Evolutionary conservation across 352 stramenopile species (phyloP), one percentile per base, ranked within the genome.

Genomic region (Globisporangium irregulare): DNA sequence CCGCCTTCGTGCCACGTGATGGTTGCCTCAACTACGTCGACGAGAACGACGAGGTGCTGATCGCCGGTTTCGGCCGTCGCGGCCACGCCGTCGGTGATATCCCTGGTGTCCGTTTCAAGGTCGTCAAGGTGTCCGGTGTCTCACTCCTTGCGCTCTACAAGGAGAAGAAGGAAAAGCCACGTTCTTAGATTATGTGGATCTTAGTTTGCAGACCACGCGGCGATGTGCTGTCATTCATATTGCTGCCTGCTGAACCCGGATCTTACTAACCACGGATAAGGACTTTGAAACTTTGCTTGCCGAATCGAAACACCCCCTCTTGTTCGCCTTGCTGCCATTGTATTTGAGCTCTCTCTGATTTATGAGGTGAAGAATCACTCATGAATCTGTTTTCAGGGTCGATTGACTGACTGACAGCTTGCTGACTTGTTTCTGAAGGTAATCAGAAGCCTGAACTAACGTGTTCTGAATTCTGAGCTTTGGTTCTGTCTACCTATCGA

Each of bases 21-120:
- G 98, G 98, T 90, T 99, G 97, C 89, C 86, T 99, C 75, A 99
- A 99, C 94, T 99, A 98, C 84, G 95, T 99, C 68, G 98, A 99
- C 81, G 97, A 99, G 85, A 99, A 99, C 87, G 98, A 99, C 85
- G 98, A 99, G 91, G 98, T 99, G 51, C 85, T 99, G 63, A 99
- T 99, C 74, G 97, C 98, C 72, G 98, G 98, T 74, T 99, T 99
- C 88, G 98, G 98, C 95, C 97, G 98, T 78, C 96, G 93, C 71
- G 98, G 98, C 75, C 98, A 99, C 84, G 97, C 98, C 84, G 98
- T 99, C 59, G 98, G 98, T 97, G 98, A 99, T 97, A 99, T 99
- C 86, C 97, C 98, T 56, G 98, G 98, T 98, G 98, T 99, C 57
- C 97, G 98, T 82, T 99, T 99, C 92, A 99, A 99, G 94, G 98